Conservation (phyloP, 768 basidiomycete genomes). For the Mycena epipterygia region DNA sequence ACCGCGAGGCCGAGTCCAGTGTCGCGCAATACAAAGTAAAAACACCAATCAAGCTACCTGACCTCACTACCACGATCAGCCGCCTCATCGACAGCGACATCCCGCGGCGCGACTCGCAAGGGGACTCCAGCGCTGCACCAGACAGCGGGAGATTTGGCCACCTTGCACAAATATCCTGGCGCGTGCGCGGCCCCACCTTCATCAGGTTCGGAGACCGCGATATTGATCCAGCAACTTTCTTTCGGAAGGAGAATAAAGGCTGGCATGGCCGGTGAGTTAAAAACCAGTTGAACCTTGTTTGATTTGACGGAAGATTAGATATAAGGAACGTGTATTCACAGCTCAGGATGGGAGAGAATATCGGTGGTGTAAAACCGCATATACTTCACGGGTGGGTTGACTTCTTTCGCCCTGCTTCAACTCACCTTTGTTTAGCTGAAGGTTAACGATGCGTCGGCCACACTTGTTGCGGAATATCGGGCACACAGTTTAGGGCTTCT, state of each 20-base stretch:
- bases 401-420: not conserved
- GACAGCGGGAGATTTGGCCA: constrained; percentile 12
- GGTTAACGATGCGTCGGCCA: constrained; percentile 21
- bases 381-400: not conserved
- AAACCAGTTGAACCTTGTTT: not conserved
- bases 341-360: constrained; percentile 30
- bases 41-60: constrained; percentile 19
- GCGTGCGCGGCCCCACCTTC: not conserved
- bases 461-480: constrained; percentile 22
- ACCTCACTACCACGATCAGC: constrained; percentile 24
- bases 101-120: constrained; percentile 19
- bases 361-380: not conserved
- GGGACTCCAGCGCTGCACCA: not conserved
- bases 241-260: not conserved
- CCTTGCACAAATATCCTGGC: constrained; percentile 22
- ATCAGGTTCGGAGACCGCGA: constrained; percentile 26
- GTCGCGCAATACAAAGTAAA: constrained; percentile 28
- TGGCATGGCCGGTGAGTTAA: constrained; percentile 15
- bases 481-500: constrained; percentile 17
- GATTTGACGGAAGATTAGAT: not conserved
- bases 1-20: constrained; percentile 12
- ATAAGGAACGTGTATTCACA: constrained; percentile 14
- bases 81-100: constrained; percentile 29
- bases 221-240: constrained; percentile 20
- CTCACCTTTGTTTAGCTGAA: constrained; percentile 5